A percentile compares a stretch with the other conserved stretches of the same genome.
These are phyloP conservation scores for Crepidotus variabilis DNA, from an alignment of 768 basidiomycete genomes.

Conservation along the genomic window DNA sequence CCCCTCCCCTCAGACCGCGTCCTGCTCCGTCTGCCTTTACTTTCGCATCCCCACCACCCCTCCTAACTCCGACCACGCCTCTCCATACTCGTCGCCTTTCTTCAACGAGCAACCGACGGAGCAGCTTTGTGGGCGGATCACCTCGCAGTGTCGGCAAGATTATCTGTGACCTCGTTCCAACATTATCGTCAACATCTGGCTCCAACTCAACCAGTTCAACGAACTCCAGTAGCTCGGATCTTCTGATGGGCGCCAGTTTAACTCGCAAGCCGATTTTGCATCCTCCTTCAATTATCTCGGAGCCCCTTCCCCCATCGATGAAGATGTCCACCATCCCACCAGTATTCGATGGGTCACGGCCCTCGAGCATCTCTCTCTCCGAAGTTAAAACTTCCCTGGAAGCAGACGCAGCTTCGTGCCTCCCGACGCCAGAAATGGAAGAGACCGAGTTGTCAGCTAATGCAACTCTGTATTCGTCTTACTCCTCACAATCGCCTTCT, in stretches of 20 bases:
- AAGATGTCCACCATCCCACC: background rate
- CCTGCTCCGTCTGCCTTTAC: background rate
- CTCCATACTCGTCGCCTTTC: background rate
- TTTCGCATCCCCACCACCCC: background rate
- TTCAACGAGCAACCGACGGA: constrained; percentile 5
- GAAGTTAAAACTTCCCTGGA: background rate
- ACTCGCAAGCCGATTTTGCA: constrained; percentile 7
- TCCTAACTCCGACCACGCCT: background rate
- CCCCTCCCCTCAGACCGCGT: background rate
- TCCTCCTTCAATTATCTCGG: background rate
- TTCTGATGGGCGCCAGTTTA: background rate
- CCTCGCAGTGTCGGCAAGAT: constrained; percentile 19
- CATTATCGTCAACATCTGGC: constrained; percentile 9
- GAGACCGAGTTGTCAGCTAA: constrained; percentile 1
- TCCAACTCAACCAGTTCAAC: constrained; percentile 8
- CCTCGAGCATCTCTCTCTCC: constrained; percentile 1
- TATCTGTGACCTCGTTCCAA: constrained; percentile 59
- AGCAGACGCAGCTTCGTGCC: constrained; percentile 16
- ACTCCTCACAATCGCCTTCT: constrained; percentile 2
- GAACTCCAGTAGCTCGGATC: constrained; percentile 1
- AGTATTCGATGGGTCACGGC: background rate
- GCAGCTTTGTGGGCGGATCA: constrained; percentile 5
- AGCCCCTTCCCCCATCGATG: constrained; percentile 3
- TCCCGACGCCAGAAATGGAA: constrained; percentile 23
- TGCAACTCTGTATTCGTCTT: background rate